Conservation (phyloP, 164 flowering plant genomes). For the Houttuynia cordata region DNA sequence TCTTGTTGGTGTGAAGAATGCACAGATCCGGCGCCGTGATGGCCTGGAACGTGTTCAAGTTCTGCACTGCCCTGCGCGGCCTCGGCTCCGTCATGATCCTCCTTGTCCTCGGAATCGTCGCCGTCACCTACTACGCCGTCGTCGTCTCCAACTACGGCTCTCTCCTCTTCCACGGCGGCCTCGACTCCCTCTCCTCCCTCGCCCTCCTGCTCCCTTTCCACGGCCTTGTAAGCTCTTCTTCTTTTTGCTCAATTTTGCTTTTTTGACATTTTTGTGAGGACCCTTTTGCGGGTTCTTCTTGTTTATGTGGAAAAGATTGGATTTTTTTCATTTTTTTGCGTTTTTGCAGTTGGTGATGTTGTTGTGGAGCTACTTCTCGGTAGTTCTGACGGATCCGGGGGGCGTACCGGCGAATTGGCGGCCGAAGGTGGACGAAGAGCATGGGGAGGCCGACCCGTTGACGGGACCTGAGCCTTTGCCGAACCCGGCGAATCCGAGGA, state of each 20-base stretch:
- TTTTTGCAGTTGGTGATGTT: slow-evolving; percentile 79
- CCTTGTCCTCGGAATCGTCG: slow-evolving; percentile 81
- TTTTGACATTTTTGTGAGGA: neutral
- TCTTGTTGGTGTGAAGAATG: slow-evolving; percentile 22
- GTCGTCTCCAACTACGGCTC: slow-evolving; percentile 77
- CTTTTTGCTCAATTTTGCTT: neutral
- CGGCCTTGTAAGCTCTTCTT: slow-evolving; percentile 34
- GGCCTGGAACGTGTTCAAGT: slow-evolving; percentile 33
- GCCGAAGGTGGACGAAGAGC: slow-evolving; percentile 75
- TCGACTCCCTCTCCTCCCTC: slow-evolving; percentile 43
- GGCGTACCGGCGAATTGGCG: slow-evolving; percentile 88
- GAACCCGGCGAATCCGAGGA: slow-evolving; percentile 32
- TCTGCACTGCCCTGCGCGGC: slow-evolving; percentile 26
- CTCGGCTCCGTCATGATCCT: slow-evolving; percentile 94
- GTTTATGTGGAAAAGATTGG: neutral
- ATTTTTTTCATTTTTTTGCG: neutral
- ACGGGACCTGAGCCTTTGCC: slow-evolving; percentile 35
- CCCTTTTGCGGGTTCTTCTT: neutral
- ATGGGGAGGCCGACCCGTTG: slow-evolving; percentile 69
- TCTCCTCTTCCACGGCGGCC: slow-evolving; percentile 42
- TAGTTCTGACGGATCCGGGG: slow-evolving; percentile 93
- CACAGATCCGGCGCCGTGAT: slow-evolving; percentile 57
- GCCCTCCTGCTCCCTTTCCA: slow-evolving; percentile 64
- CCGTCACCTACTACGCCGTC: slow-evolving; percentile 79
- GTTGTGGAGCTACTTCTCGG: slow-evolving; percentile 93